Base-by-base conservation (phyloP, 768 basidiomycete genomes). In the Mycena maculata region DNA sequence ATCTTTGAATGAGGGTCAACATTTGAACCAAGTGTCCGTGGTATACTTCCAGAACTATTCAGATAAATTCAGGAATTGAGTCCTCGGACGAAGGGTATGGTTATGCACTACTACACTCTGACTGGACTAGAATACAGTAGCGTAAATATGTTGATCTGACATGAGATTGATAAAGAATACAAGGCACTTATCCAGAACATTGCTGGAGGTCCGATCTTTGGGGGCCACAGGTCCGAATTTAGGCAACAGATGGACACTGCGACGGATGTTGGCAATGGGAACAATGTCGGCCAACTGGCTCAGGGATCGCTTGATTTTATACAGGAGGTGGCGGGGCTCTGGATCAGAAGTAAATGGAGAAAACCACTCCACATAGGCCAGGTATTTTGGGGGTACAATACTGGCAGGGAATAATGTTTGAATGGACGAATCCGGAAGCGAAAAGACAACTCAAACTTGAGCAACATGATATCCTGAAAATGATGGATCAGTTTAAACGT, bases 361-460 rank as follows among this genome's bases (percentile, higher is more conserved):
- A 53, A 68, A 77, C 74, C 75, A 75, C 61, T 76, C 71, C 11
- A 77, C 63, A 56, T 76, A 77, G 15, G 75, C 75, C 6, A 77
- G 69, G 55, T 72, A 68, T 13, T 60, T n/a, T 2, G 55, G 66
- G n/a, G 65, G 44, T 13, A 30, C 5, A 13, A 42, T 4, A 12
- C 39, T 39, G 15, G 38, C 2, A 39, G 52, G 58, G 23, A 68
- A 42, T 28, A 56, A 23, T 8, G 36, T 13, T 8, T 5, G 18
- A 31, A 52, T 31, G 5, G 42, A 18, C 8, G 9, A 20, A 6
- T 45, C n/a, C n/a, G 50, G 50, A 18, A 52, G 18, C n/a, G 50
- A 3, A 22, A 33, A 52, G 2, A 33, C 50, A 52, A 15, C 36
- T 38, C 36, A 72, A n/a, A 77, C 58, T 38, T 64, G 74, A 15